Evolutionary conservation across 192 early-diverging fungal genomes (phyloP).

Genomic region (Entomortierella beljakovae): DNA sequence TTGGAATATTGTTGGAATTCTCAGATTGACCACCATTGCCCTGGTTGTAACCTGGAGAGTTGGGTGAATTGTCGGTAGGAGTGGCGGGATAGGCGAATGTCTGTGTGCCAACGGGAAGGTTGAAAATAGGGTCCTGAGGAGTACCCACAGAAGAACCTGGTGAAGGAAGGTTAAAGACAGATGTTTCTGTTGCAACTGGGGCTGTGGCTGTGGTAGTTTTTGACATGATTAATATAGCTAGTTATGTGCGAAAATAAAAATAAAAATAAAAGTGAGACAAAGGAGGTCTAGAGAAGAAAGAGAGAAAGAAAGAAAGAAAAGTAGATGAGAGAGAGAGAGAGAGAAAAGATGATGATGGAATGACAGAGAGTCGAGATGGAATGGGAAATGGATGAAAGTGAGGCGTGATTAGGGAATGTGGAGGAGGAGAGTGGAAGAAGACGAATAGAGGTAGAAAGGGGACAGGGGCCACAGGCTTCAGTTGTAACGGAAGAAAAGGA

Average conservation of each 20-base stretch:
- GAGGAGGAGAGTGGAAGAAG: not conserved
- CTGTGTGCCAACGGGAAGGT: constrained; percentile 21
- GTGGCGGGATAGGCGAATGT: constrained; percentile 14
- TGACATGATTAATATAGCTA: not conserved
- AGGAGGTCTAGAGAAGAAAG: not conserved
- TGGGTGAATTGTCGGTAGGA: constrained; percentile 24
- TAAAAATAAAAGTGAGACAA: not conserved
- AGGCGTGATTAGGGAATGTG: not conserved
- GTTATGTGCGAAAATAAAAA: not conserved
- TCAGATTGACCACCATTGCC: not conserved
- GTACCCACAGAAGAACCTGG: not conserved
- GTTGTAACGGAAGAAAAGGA: not conserved
- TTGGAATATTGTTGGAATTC: constrained; percentile 13
- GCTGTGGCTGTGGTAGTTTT: not conserved
- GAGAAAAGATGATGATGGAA: not conserved
- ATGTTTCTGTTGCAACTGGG: not conserved
- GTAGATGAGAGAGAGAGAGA: not conserved
- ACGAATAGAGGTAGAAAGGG: constrained; percentile 1
- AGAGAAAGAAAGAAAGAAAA: not conserved
- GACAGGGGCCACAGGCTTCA: not conserved
- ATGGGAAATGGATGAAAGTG: not conserved
- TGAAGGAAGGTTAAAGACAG: not conserved
- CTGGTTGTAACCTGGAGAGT: constrained; percentile 23
- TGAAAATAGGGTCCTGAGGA: constrained; percentile 3
- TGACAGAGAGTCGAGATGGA: not conserved